Base-by-base conservation (phyloP, 169 alveolate genomes). In the Cystoisospora suis region DNA sequence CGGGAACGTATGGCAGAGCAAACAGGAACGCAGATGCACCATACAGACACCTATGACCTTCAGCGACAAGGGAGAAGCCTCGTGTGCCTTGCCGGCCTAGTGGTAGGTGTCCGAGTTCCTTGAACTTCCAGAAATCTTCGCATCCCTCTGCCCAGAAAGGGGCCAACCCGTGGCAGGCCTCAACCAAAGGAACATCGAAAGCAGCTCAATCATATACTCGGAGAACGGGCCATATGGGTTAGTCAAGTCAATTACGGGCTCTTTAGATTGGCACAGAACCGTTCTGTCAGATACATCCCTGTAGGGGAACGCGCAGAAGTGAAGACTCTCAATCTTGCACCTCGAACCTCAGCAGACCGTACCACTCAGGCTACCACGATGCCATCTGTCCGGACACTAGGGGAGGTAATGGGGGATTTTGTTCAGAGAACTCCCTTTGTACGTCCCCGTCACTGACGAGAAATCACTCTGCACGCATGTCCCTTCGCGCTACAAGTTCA, bases 151-250 rank as follows among this genome's bases (percentile, higher is more conserved):
- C n/a, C 34, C 77, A 65, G 77, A 6, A 34, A n/a, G 32, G 23
- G 83, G 83, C 47, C 83, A 72, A 34, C 83, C 83, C 23, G 32
- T 72, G 47, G 83, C 83, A 4, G 83, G 83, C n/a, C 42, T 72
- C 58, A 72, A 72, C 53, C 83, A 72, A 34, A 1, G 56, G 3
- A 72, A 38, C 53, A 36, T 72, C 83, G 83, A 72, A 40, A 34
- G 83, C 56, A 72, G 56, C 53, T 6, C 3, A 72, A 38, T 72
- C 46, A 27, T 72, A 2, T 20, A 72, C 32, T 34, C 83, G 15
- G 83, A 72, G 0, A 72, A 6, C 15, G 83, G 83, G 56, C 83
- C 83, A 3, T 72, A 72, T 27, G 83, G 83, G 83, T 72, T 29
- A 34, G 47, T 3, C 7, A 29, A 9, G 29, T 9, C 3, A 34